Evolutionary conservation across 164 flowering plant species (phyloP).

Genomic region (Aristolochia californica): DNA sequence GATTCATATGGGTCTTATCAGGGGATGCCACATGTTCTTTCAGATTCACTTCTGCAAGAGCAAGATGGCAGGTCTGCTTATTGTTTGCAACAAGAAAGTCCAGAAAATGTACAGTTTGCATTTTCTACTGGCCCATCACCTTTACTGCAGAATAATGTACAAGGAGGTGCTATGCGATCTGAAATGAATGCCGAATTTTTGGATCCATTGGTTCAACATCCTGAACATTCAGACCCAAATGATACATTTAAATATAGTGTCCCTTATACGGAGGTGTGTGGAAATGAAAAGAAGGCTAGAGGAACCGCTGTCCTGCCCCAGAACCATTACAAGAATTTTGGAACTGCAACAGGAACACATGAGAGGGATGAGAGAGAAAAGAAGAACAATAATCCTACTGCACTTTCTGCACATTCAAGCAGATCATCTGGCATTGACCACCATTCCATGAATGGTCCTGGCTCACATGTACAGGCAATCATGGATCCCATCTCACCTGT

Average conservation of each 20-base stretch:
- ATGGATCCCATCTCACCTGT: slow-evolving; percentile 12
- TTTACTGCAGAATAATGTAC: slow-evolving; percentile 13
- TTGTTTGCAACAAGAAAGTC: slow-evolving; percentile 16
- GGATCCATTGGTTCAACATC: slow-evolving; percentile 6
- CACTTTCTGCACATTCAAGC: slow-evolving; percentile 5
- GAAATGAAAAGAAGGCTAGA: no score
- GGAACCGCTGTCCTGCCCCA: background rate
- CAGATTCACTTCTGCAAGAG: slow-evolving; percentile 47
- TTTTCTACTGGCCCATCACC: slow-evolving; percentile 21
- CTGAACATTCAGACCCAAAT: no score
- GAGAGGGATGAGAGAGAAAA: slow-evolving; percentile 2
- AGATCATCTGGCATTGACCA: slow-evolving; percentile 6
- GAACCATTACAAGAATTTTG: slow-evolving; percentile 8
- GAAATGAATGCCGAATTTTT: slow-evolving; percentile 8
- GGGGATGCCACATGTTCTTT: slow-evolving; percentile 40
- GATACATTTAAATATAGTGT: no score
- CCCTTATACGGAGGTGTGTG: no score
- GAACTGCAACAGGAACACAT: slow-evolving; percentile 10
- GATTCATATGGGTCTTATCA: slow-evolving; percentile 19
- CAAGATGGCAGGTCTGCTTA: slow-evolving; percentile 8
- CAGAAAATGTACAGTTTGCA: slow-evolving; percentile 13
- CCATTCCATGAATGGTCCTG: slow-evolving; percentile 3
- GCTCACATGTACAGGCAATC: slow-evolving; percentile 6
- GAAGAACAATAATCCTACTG: slow-evolving; percentile 1
- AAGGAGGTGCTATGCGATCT: slow-evolving; percentile 8